Evolutionary conservation across 2,329 filamentous ascomycete species (phyloP), one percentile per base, ranked within the genome.

Genomic region (Pseudogymnoascus sp.): DNA sequence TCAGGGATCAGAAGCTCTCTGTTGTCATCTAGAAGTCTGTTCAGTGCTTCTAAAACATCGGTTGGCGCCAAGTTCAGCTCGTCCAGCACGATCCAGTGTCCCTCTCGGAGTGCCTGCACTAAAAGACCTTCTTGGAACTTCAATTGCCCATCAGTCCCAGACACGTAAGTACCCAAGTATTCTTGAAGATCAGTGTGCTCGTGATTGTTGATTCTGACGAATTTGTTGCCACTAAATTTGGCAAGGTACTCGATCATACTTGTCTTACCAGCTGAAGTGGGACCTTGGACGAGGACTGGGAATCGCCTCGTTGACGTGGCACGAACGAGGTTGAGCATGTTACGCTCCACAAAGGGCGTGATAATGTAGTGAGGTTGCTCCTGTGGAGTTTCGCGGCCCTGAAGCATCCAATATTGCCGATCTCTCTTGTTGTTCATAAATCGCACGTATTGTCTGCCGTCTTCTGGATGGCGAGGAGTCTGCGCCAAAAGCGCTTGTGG

Each of bases 241-340:
- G 95, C 92, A 35, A 99, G 80, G 71, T 96, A 96, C 73, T 97
- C 92, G 39, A 99, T 95, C 94, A 99, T 99, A 73, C 92, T 97
- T 0, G 94, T 99, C 74, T 99, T 99, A 64, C 94, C 94, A 10
- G 92, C 89, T 4, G 95, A 99, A 0, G 94, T 99, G 10, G 95
- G 94, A 3, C 94, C 94, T 73, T 99, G 94, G 18, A 99, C 88
- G 8, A 99, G 79, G 56, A 99, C 90, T 0, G 94, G 95, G 71
- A 96, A 99, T 56, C 89, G 84, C 34, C 91, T 79, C 3, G 92
- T 99, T 0, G 92, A 97, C 13, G 91, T 91, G 2, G 94, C 95
- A 68, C 95, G 83, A 9, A 97, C 92, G 26, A 99, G 76, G 67
- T 99, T 99, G 66, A 96, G 83, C 65, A 99, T 79, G 65, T 99